Evolutionary conservation across 805 yeast genomes (phyloP), one percentile per base, ranked within the genome.

Genomic region (Saturnispora halmiae): DNA sequence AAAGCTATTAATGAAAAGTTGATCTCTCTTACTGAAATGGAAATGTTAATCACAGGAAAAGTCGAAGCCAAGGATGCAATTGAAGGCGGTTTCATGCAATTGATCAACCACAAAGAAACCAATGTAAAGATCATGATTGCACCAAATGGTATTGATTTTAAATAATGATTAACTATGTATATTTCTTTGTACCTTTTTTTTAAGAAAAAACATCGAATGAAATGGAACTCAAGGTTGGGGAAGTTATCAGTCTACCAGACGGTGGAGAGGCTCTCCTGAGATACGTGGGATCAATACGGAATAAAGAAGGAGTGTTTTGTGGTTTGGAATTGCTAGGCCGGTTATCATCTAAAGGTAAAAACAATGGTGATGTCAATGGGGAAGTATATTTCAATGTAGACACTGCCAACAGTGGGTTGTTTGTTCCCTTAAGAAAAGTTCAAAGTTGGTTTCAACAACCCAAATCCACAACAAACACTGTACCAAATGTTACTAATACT

Each of bases 291-390:
- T 60, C 70, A 2, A 84, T 90, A 14, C 72, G 77, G 18, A 79
- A 79, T 18, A 85, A 83, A 53, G 60, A 63, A 6, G 95, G 95
- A 0, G 66, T 69, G 9, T 90, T 79, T 64, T 95, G 88, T 4
- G 98, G 98, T 2, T 70, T 90, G 5, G 96, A 90, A 56, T 64
- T 90, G 32, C 52, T 77, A n/a, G 88, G 83, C 2, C 78, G 77
- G 1, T 70, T 74, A 31, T 63, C 72, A 0, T 55, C 65, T 4
- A 66, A 74, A 41, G 98, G 98, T 18, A 83, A 85, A 58, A 92
- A 90, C 54, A 73, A 76, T 41, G 98, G 98, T n/a, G 71, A 73
- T 31, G 86, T 78, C 34, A 73, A 79, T 43, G 95, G 94, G 0
- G 55, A 64, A 6, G 65, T 65, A 40, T 87, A 87, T 56, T 88